Conservation (phyloP, 75 land plant genomes). For the Picea sitchensis region DNA sequence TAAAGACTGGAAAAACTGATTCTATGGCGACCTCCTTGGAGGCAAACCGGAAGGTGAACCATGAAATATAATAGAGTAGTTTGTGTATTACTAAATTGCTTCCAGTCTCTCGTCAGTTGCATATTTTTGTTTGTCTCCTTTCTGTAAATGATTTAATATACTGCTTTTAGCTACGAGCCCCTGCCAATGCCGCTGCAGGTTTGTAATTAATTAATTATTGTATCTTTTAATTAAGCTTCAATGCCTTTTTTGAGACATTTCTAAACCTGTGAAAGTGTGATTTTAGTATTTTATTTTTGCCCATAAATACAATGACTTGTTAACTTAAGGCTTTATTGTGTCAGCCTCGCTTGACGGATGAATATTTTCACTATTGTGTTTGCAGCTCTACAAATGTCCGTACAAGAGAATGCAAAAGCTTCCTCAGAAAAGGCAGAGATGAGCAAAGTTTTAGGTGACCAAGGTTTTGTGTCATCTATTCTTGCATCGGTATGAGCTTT, state of each 20-base stretch:
- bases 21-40: not conserved
- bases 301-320: not conserved
- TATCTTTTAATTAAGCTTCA: not conserved
- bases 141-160: slow-evolving; percentile 2
- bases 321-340: not conserved
- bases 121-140: not conserved
- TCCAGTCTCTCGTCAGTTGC: not conserved
- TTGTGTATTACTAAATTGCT: not conserved
- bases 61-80: not conserved
- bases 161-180: not conserved
- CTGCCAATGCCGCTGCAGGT: not conserved
- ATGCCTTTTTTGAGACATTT: not conserved
- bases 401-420: slow-evolving; percentile 61
- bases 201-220: not conserved
- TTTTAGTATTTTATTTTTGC: not conserved
- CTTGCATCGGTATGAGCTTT: slow-evolving; percentile 65
- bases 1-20: not conserved
- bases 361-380: not conserved
- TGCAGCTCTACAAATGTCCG: slow-evolving; percentile 86
- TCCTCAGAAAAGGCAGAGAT: slow-evolving; percentile 45
- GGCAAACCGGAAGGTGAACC: not conserved
- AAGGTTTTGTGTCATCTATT: slow-evolving; percentile 80
- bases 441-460: slow-evolving; percentile 75
- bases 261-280: not conserved
- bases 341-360: not conserved